Base-by-base conservation (phyloP, 768 basidiomycete genomes). In the Macrolepiota fuliginosa region DNA sequence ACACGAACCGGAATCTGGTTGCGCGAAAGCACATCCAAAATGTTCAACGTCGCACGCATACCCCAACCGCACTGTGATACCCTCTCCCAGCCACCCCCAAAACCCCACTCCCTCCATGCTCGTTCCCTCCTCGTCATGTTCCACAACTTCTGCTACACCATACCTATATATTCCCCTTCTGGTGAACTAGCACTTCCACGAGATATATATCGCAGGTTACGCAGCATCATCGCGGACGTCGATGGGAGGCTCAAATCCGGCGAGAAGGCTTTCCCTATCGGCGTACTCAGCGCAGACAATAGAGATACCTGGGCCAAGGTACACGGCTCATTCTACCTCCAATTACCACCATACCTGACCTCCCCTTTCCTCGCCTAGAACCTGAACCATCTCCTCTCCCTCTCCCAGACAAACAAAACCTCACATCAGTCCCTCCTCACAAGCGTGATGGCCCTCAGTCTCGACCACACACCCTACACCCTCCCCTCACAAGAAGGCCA, bases 231-330 rank as follows among this genome's bases (percentile, higher is more conserved):
- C 4, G 62, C 73, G 25, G 94, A 97, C 69, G 93, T 86, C 0
- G 74, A 79, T 24, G 63, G 64, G 25, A 80, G 87, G 37, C 72
- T 79, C 6, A 71, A 74, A 3, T 72, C 66, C 0, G 88, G 88
- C 2, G 89, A 92, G 62, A 72, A 66, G 12, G 80, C 90, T 0
- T 71, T 85, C 2, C 80, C 83, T 27, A 77, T 97, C 4, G 88
- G 91, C 7, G 79, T 87, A 0, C 76, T 97, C 49, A 92, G 87
- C 24, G 87, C 90, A 2, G 93, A 96, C 69, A 81, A 89, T 25
- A 80, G 96, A 63, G 92, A 96, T 72, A 76, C 71, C 11, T 97
- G 96, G 96, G 82, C 90, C 11, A 75, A 82, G 69, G 93, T 94
- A 72, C 61, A 83, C 66, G 17, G 45, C 29, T 32, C 29, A 32